A percentile compares a stretch with the other conserved stretches of the same genome.
Evolutionary conservation across 345 rosid genomes (phyloP).

Genomic region (Chamaenerion angustifolium): DNA sequence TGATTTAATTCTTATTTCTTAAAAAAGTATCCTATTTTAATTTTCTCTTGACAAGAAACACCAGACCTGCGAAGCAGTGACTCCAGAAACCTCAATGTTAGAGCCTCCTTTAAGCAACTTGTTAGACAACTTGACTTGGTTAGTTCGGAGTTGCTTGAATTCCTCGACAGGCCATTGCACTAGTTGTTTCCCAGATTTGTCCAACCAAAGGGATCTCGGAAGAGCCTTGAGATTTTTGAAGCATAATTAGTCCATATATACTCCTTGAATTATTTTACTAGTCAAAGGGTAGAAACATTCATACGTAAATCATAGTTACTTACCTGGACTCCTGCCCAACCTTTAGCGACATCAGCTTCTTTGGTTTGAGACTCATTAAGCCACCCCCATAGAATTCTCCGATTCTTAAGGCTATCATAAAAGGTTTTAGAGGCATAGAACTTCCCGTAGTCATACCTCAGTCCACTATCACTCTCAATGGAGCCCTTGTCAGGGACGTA

Average conservation of each 20-base stretch:
- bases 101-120: slow-evolving; percentile 27
- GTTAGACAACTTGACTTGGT: slow-evolving; percentile 16
- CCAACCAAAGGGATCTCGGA: slow-evolving; percentile 48
- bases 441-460: slow-evolving; percentile 48
- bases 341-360: slow-evolving; percentile 17
- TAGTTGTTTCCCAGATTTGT: slow-evolving; percentile 41
- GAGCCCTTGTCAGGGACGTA: slow-evolving; percentile 19
- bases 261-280: too few relatives aligned
- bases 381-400: slow-evolving; percentile 53
- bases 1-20: too few relatives aligned
- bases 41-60: too few relatives aligned
- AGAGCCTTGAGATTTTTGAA: slow-evolving; percentile 11
- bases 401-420: slow-evolving; percentile 22
- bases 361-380: slow-evolving; percentile 27
- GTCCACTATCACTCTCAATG: slow-evolving; percentile 18
- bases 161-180: slow-evolving; percentile 66
- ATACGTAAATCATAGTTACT: too few relatives aligned
- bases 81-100: slow-evolving; percentile 28
- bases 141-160: slow-evolving; percentile 30
- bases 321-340: slow-evolving; percentile 62
- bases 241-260: too few relatives aligned
- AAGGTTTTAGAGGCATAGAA: slow-evolving; percentile 58
- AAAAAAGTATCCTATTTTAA: too few relatives aligned
- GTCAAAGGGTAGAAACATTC: too few relatives aligned
- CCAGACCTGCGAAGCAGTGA: slow-evolving; percentile 48